Conservation (phyloP, 345 rosid genomes). For the Cardiospermum halicacabum region DNA sequence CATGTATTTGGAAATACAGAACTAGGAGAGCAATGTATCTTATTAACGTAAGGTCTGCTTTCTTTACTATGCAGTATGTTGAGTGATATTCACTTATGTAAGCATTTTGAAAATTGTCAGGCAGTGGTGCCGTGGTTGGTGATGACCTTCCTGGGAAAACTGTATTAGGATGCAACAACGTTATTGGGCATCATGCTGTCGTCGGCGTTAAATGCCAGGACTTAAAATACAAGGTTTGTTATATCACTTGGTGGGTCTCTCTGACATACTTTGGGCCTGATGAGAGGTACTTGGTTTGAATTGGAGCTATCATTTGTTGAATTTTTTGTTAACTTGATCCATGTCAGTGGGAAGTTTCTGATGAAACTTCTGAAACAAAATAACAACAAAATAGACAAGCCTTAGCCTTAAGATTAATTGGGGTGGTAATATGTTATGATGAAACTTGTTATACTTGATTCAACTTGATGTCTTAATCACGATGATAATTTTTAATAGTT, state of each 20-base stretch:
- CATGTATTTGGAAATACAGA: constrained; percentile 77
- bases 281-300: constrained; percentile 2
- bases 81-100: not conserved
- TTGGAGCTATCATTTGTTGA: not conserved
- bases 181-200: constrained; percentile 72
- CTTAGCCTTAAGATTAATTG: too few species aligned
- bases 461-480: not conserved
- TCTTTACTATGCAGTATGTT: constrained; percentile 6
- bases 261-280: not conserved
- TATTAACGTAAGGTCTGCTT: constrained; percentile 68
- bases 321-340: not conserved
- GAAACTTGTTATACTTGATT: too few species aligned
- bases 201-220: constrained; percentile 95
- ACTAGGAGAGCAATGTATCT: constrained; percentile 63
- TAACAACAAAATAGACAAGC: too few species aligned
- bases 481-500: not conserved
- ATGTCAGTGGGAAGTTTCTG: not conserved
- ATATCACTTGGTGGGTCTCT: not conserved
- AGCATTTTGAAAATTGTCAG: constrained; percentile 36
- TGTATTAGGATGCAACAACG: constrained; percentile 58
- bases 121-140: constrained; percentile 94
- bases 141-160: constrained; percentile 81
- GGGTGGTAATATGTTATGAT: too few species aligned
- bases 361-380: too few species aligned
- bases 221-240: constrained; percentile 71